phyloP scores from a whole-genome alignment of 768 basidiomycete genomes.

The Mycena haematopus region DNA sequence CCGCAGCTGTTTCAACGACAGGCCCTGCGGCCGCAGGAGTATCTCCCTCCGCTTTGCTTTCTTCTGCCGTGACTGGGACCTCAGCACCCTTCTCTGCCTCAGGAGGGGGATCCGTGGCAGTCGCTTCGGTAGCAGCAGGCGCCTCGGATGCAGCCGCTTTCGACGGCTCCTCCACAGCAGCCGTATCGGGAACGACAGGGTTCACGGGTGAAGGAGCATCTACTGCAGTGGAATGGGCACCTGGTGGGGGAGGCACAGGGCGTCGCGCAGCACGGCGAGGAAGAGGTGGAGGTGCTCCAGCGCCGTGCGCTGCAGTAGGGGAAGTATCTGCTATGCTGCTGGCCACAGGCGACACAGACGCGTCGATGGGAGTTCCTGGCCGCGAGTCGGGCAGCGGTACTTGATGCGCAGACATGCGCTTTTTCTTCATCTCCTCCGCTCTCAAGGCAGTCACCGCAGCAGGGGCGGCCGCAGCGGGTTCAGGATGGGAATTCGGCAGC shows the following conservation, averaged over 20 bases:
- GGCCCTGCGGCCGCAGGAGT: slow-evolving; percentile 7
- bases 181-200: slow-evolving; percentile 16
- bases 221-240: neutral
- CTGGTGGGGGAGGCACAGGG: slow-evolving; percentile 28
- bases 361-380: slow-evolving; percentile 45
- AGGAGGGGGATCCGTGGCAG: neutral
- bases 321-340: slow-evolving; percentile 28
- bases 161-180: slow-evolving; percentile 11
- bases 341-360: slow-evolving; percentile 40
- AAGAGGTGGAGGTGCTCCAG: slow-evolving; percentile 58
- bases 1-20: neutral
- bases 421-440: slow-evolving; percentile 14
- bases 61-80: neutral
- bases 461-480: slow-evolving; percentile 5
- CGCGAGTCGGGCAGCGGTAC: slow-evolving; percentile 53
- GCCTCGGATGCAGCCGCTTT: slow-evolving; percentile 10
- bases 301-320: neutral
- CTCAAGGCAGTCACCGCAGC: slow-evolving; percentile 13
- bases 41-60: neutral
- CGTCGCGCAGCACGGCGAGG: slow-evolving; percentile 69
- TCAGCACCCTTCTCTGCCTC: slow-evolving; percentile 4
- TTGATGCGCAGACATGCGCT: slow-evolving; percentile 40
- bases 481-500: slow-evolving; percentile 17
- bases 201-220: slow-evolving; percentile 2
- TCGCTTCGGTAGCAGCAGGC: neutral